Conservation (phyloP, 768 basidiomycete genomes). For the Terana coerulea region DNA sequence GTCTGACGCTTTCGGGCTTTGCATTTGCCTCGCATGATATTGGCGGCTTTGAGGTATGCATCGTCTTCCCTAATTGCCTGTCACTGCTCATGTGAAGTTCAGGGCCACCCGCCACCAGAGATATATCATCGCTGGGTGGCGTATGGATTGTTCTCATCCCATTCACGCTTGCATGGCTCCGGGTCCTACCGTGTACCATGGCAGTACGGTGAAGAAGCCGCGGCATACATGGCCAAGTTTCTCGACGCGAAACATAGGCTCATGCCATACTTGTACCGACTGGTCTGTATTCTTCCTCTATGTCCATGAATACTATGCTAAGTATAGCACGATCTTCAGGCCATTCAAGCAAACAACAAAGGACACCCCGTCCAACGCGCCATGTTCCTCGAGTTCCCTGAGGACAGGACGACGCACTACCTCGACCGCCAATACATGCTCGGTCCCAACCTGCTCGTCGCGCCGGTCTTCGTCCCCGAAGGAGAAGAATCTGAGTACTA, state of each 20-base stretch:
- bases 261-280: slow-evolving; percentile 68
- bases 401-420: slow-evolving; percentile 55
- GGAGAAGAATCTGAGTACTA: slow-evolving; percentile 57
- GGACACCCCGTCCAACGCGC: slow-evolving; percentile 60
- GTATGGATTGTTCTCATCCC: slow-evolving; percentile 73
- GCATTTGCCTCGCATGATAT: slow-evolving; percentile 74
- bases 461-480: slow-evolving; percentile 54
- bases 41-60: slow-evolving; percentile 64
- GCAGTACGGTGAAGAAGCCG: slow-evolving; percentile 71
- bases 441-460: slow-evolving; percentile 56
- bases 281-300: slow-evolving; percentile 33
- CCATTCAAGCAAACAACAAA: slow-evolving; percentile 44
- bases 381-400: slow-evolving; percentile 63
- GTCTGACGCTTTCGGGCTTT: slow-evolving; percentile 64
- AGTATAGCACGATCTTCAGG: slow-evolving; percentile 29
- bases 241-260: slow-evolving; percentile 63
- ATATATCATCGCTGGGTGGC: slow-evolving; percentile 77
- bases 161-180: slow-evolving; percentile 71
- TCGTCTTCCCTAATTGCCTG: background rate
- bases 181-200: slow-evolving; percentile 75
- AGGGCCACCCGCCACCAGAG: slow-evolving; percentile 64
- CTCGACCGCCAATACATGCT: slow-evolving; percentile 61
- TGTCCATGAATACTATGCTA: background rate
- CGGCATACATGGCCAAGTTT: slow-evolving; percentile 56
- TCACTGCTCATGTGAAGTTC: background rate